Evolutionary conservation across 345 rosid species (phyloP), one percentile per base, ranked within the genome.

Genomic region (Salix suchowensis): DNA sequence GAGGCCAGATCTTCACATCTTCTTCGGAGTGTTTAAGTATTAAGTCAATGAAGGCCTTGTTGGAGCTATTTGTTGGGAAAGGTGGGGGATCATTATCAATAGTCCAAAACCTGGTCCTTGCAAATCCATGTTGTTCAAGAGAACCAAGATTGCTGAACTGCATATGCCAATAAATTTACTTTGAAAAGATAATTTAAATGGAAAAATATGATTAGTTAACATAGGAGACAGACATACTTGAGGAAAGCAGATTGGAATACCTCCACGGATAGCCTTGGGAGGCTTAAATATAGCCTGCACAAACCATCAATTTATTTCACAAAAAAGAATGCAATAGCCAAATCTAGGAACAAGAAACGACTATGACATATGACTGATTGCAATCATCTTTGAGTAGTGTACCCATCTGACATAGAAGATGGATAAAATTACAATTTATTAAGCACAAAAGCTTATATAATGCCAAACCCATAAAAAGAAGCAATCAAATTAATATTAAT

Each of bases 121-220:
- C 81, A 77, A 82, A 82, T 58, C 84, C 84, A 74, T 82, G 84
- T 44, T 19, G 71, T 26, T 82, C 84, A 42, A 82, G 81, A 36
- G 76, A 28, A 65, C 84, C 84, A 28, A 26, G 76, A 50, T 30
- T 82, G 21, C 81, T 71, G 67, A 77, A 78, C 81, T 82, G 76
- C 81, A 81, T 10, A 34, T 40, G 21, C 61, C 66, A 54, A 73
- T 50, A 9, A 73, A 24, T 5, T 11, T 52, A 24, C 21, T 39
- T 52, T 34, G 55, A 54, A 66, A 64, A 4, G 26, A 32, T 19
- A 40, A 75, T 54, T 71, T 55, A 55, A 39, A 67, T 15, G 28
- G 32, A 7, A 34, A 58, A 50, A 19, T 8, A 67, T 24, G 54
- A 66, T 54, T 39, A 15, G 12, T 28, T 28, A 14, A 44, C 18